Evolutionary conservation across 495 filamentous ascomycete genomes (phyloP), one percentile per base, ranked within the genome.

Genomic region (Xylaria intraflava): DNA sequence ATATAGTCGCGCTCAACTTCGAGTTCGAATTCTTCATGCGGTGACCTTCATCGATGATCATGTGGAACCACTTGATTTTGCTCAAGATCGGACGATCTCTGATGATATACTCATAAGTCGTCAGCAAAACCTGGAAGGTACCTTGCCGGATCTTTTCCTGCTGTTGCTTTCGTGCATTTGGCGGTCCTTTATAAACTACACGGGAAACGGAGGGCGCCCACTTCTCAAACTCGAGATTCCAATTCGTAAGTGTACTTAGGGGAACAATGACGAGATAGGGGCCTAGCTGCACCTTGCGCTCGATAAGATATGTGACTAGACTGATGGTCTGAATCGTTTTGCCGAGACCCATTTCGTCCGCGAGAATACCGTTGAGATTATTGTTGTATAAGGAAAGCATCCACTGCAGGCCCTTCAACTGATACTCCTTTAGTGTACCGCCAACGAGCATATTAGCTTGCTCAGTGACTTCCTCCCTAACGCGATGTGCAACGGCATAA

Each of bases 331-430:
- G 93, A 58, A 98, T 98, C 0, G 93, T 98, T 73, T 98, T 98
- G 65, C 93, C 93, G 53, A 98, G 88, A 84, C 93, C 93, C 93
- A 98, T 98, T 72, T 98, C 93, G 61, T 98, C 93, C 46, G 93
- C 93, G 56, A 98, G 75, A 58, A 98, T 97, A 79, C 93, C 93
- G 68, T 97, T 97, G 55, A 98, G 81, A 69, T 96, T 97, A 78
- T 98, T 98, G 82, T 97, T 97, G 74, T 97, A 98, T 20, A 98
- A 79, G 12, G 93, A 98, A 49, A 97, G 82, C 93, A 98, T 97
- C 93, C 93, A 98, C 68, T 98, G 93, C 55, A 98, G 70, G 72
- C 93, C 93, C 80, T 95, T 96, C 68, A 98, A 39, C 72, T 98
- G 93, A 71, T 98, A 98, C 65, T 98, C 93, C 70, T 98, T 98